Evolutionary conservation across 1,284 basidiomycete species (phyloP), one percentile per base, ranked within the genome.

Genomic region (Trametes hirsuta): DNA sequence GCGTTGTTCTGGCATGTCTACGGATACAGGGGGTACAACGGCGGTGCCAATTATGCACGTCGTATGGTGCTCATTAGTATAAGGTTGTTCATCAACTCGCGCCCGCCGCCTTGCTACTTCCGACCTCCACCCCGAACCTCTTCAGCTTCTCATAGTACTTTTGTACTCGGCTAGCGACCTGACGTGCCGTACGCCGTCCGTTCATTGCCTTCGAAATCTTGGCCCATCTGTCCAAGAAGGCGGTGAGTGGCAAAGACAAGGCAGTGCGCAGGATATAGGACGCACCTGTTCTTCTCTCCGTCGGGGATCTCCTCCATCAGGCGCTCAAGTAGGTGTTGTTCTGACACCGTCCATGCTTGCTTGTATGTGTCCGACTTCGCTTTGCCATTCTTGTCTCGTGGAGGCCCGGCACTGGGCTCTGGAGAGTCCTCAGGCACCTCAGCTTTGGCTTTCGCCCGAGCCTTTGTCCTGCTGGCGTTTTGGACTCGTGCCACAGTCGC

Each of bases 121-220:
- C 71, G 9, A 74, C 68, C 30, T 77, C 74, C 18, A 84, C 69
- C 34, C 90, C 90, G 71, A 85, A 91, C 66, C 83, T 81, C 73
- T 87, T 91, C 72, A 93, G 72, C 76, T 92, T 93, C 70, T 90
- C 88, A 71, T 90, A 88, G 73, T 91, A 93, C 74, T 93, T 93
- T 68, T 93, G 91, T 52, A 93, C 91, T 21, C 91, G 82, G 75
- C 88, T 91, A 25, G 90, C 89, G n/a, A 93, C 91, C 74, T 93
- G 91, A 60, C 90, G 77, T 8, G 91, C 84, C 3, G 90, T 92
- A 54, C 90, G 77, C 49, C 78, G 77, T 1, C 90, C 90, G 57
- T 84, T 78, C 91, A 93, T 93, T 21, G 88, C 90, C 51, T 81
- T 77, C 12, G 90, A 92, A 51, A 93, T 93, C 72, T 90, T 89